Percentiles rank a stretch among this genome's conserved stretches.
phyloP scores from a whole-genome alignment of 192 early-diverging fungal genomes.

The Funneliformis mosseae region DNA sequence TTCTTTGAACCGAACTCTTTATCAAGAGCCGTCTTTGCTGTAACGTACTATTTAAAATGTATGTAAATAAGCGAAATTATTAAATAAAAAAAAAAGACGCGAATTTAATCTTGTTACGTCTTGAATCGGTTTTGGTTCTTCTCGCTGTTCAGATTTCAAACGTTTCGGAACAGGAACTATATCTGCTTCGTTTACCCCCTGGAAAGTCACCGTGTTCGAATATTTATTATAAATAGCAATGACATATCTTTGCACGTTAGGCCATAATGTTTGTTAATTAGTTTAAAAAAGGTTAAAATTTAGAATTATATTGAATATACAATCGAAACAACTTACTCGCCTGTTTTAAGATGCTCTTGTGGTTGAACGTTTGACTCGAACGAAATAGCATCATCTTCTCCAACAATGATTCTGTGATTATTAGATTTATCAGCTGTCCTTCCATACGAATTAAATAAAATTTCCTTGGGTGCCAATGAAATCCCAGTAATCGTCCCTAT shows the following conservation, averaged over 20 bases:
- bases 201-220: conserved; percentile 69
- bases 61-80: neutral
- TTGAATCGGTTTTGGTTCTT: neutral
- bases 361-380: neutral
- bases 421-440: neutral
- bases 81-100: conserved; percentile 4
- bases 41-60: conserved; percentile 47
- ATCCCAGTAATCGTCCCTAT: neutral
- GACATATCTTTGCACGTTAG: conserved; percentile 59
- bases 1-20: conserved; percentile 94
- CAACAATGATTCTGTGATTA: neutral
- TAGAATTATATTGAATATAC: neutral
- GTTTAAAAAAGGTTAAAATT: neutral
- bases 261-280: neutral
- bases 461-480: neutral
- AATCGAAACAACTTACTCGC: neutral
- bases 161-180: conserved; percentile 56
- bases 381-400: neutral
- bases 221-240: conserved; percentile 79
- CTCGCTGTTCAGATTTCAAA: conserved; percentile 66
- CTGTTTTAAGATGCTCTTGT: neutral
- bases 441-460: neutral
- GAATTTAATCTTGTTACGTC: neutral
- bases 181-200: conserved; percentile 64
- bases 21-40: conserved; percentile 79